Percentiles rank a stretch among this genome's conserved stretches.
These are phyloP conservation scores for Knoxdaviesia proteae DNA, from an alignment of 2,329 filamentous ascomycete genomes.

Conservation along the genomic window DNA sequence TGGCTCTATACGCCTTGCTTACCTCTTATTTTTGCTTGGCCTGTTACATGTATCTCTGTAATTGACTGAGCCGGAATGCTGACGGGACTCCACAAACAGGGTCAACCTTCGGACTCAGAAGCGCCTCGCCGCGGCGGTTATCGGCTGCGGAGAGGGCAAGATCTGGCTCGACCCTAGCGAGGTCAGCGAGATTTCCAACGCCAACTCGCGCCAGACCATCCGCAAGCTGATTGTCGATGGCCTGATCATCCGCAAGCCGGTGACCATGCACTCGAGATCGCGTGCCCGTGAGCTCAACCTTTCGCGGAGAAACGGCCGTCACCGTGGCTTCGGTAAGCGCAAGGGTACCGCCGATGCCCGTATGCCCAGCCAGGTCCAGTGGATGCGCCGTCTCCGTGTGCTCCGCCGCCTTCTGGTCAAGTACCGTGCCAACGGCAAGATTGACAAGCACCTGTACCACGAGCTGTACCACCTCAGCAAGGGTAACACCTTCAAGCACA, in stretches of 20 bases:
- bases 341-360: constrained; percentile 99
- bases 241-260: constrained; percentile 99
- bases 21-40: too few relatives aligned
- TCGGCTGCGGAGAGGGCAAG: constrained; percentile 99
- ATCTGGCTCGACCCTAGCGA: constrained; percentile 99
- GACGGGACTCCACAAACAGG: constrained; percentile 27
- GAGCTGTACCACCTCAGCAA: constrained; percentile 99
- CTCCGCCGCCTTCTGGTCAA: constrained; percentile 98
- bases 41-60: too few relatives aligned
- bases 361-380: constrained; percentile 97
- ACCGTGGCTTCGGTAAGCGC: constrained; percentile 99
- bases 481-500: constrained; percentile 99
- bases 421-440: constrained; percentile 99
- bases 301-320: constrained; percentile 83
- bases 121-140: constrained; percentile 96
- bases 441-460: constrained; percentile 99
- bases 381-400: constrained; percentile 99
- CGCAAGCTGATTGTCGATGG: constrained; percentile 99
- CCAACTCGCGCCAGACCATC: constrained; percentile 99
- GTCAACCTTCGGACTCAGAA: constrained; percentile 99
- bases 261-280: constrained; percentile 97
- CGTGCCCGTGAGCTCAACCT: constrained; percentile 90
- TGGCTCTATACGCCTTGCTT: too few relatives aligned
- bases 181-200: constrained; percentile 97
- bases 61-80: too few relatives aligned